Evolutionary conservation across 2,329 filamentous ascomycete species (phyloP).

Genomic region (Macrophomina tecta): DNA sequence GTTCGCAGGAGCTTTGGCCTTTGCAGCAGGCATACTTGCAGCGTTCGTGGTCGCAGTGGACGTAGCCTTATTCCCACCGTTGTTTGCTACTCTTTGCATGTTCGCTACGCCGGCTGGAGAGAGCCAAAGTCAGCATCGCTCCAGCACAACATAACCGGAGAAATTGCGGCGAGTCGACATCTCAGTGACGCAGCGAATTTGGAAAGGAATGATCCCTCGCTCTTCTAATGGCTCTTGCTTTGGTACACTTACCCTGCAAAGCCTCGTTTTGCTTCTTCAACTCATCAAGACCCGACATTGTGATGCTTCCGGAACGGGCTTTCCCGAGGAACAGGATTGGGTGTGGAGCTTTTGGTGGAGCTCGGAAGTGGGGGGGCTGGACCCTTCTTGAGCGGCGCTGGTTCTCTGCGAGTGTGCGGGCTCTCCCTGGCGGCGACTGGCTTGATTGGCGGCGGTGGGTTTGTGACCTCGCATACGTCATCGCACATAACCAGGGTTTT

Average conservation of each 20-base stretch:
- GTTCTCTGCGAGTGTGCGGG: too few relatives aligned
- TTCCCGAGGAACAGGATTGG: neutral
- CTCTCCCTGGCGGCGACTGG: too few relatives aligned
- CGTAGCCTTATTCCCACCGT: conserved; percentile 32
- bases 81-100: conserved; percentile 35
- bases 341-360: neutral
- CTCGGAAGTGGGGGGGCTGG: neutral
- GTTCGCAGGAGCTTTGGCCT: conserved; percentile 32
- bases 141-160: too few relatives aligned
- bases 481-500: conserved; percentile 23
- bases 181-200: too few relatives aligned
- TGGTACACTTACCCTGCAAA: conserved; percentile 44
- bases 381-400: conserved; percentile 9
- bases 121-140: conserved; percentile 18
- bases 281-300: conserved; percentile 39
- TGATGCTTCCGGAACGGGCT: neutral
- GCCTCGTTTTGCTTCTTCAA: conserved; percentile 51
- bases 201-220: too few relatives aligned
- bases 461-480: conserved; percentile 18
- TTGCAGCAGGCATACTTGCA: conserved; percentile 30
- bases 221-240: neutral
- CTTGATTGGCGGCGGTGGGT: too few relatives aligned
- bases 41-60: conserved; percentile 32
- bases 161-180: too few relatives aligned
- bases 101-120: conserved; percentile 40